A percentile compares a stretch with the other conserved stretches of the same genome.
These are phyloP conservation scores for Boletus huronensis DNA, from an alignment of 768 basidiomycete genomes.

Conservation along the genomic window DNA sequence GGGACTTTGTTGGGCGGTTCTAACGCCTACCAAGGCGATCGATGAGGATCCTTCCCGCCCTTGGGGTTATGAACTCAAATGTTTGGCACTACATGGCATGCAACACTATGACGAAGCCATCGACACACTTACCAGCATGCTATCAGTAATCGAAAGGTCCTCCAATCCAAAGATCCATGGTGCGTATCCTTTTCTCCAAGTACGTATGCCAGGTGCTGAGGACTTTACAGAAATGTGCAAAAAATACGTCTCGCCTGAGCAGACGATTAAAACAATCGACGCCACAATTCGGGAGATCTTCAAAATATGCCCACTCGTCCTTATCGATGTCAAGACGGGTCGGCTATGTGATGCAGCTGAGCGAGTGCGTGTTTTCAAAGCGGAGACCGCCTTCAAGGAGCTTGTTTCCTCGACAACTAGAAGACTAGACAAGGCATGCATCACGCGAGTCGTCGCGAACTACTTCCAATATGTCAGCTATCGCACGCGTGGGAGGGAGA, in stretches of 20 bases:
- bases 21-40: not conserved
- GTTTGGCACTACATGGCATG: not conserved
- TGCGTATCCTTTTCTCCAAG: not conserved
- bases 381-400: not conserved
- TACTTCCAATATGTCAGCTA: not conserved
- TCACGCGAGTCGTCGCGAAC: not conserved
- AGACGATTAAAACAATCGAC: not conserved
- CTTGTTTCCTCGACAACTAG: not conserved
- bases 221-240: not conserved
- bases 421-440: not conserved
- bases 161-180: not conserved
- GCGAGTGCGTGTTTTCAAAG: not conserved
- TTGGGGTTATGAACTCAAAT: not conserved
- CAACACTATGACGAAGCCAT: constrained; percentile 1
- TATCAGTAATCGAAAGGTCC: not conserved
- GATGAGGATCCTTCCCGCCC: not conserved
- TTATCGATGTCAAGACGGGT: not conserved
- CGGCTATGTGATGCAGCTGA: not conserved
- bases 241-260: constrained; percentile 1
- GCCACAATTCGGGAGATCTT: not conserved
- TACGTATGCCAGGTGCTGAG: not conserved
- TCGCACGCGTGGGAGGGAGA: not conserved
- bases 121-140: not conserved
- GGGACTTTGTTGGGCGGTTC: not conserved
- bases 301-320: not conserved